Evolutionary conservation across 169 alveolate species (phyloP).

Genomic region (Amoebophrya sp.): DNA sequence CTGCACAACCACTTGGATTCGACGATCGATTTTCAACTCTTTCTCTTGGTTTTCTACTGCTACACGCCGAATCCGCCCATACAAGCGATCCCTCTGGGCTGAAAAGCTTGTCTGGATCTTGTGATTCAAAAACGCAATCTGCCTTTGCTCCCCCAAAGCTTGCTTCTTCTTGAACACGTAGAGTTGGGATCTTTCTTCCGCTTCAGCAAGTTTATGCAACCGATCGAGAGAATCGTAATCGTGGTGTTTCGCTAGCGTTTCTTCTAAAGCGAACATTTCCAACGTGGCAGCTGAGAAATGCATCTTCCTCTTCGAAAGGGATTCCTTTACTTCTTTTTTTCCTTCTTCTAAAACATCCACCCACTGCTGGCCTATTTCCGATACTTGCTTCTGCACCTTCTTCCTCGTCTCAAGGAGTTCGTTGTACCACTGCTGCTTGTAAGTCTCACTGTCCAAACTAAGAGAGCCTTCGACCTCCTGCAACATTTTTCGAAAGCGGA

Average conservation of each 20-base stretch:
- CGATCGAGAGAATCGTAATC: background rate
- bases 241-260: background rate
- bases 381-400: background rate
- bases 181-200: background rate
- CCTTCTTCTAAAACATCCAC: background rate
- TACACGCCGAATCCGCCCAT: background rate
- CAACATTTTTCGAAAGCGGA: background rate
- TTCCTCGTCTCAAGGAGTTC: background rate
- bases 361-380: background rate
- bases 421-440: constrained; percentile 14
- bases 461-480: background rate
- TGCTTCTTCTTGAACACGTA: background rate
- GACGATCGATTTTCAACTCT: background rate
- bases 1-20: background rate
- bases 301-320: background rate
- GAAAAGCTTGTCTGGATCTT: background rate
- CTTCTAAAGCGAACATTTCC: background rate
- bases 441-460: background rate
- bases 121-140: background rate
- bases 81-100: background rate
- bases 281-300: background rate
- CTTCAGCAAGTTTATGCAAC: background rate
- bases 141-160: background rate
- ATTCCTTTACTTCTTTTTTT: background rate
- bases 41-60: background rate